Evolutionary conservation across 2,329 filamentous ascomycete genomes (phyloP).

Genomic region (Ophiostoma montium): DNA sequence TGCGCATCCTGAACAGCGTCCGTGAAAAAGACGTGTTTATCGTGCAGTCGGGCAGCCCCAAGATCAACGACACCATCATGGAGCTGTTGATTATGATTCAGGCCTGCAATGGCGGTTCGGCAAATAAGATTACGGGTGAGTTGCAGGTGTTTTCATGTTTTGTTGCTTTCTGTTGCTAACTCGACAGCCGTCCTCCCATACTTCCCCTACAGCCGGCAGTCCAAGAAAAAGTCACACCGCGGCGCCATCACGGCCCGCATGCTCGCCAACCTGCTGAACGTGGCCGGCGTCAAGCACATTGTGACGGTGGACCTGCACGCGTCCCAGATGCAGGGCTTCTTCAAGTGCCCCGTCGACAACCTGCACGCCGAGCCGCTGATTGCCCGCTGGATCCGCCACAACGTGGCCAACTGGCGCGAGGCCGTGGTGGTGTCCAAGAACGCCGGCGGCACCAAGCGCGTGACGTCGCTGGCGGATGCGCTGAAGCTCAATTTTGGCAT

Average conservation of each 20-base stretch:
- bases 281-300: conserved; percentile 93
- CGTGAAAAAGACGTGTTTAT: conserved; percentile 99
- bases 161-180: neutral
- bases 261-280: conserved; percentile 85
- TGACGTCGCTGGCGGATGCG: conserved; percentile 89
- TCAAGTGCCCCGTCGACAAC: conserved; percentile 94
- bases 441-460: conserved; percentile 88
- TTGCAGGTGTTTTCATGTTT: neutral
- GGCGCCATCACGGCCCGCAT: conserved; percentile 94
- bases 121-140: conserved; percentile 85
- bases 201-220: conserved; percentile 98
- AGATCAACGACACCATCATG: conserved; percentile 98
- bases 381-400: conserved; percentile 85
- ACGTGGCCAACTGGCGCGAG: conserved; percentile 76
- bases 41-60: conserved; percentile 87
- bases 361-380: conserved; percentile 91
- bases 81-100: conserved; percentile 98
- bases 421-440: conserved; percentile 98
- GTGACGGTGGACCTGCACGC: conserved; percentile 94
- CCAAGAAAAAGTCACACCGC: conserved; percentile 96
- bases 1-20: conserved; percentile 59
- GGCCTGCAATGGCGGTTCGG: conserved; percentile 93
- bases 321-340: conserved; percentile 99
- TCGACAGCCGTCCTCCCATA: conserved; percentile 68
- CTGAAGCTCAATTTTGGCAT: conserved; percentile 97